A percentile compares a stretch with the other conserved stretches of the same genome.
Evolutionary conservation across 371 early-diverging fungal genomes (phyloP).

Genomic region (Haplosporangium sp.): DNA sequence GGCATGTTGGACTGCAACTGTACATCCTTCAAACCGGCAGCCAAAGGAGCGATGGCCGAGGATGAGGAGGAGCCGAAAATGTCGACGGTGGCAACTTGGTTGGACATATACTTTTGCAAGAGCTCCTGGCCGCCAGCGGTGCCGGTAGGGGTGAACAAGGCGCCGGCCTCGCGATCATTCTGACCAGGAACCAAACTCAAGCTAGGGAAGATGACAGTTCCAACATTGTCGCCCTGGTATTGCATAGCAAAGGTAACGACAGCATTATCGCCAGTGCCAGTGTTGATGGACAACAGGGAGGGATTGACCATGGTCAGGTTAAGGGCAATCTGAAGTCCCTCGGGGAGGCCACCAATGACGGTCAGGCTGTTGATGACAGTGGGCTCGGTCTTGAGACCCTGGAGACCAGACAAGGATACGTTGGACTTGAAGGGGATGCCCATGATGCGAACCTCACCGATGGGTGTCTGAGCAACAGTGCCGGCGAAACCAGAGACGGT

Average conservation of each 20-base stretch:
- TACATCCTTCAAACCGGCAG: conserved; percentile 58
- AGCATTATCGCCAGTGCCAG: conserved; percentile 56
- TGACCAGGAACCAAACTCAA: conserved; percentile 60
- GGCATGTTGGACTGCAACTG: conserved; percentile 61
- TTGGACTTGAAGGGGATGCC: conserved; percentile 67
- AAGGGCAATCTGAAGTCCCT: conserved; percentile 61
- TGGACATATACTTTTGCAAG: conserved; percentile 64
- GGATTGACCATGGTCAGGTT: conserved; percentile 68
- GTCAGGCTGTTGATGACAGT: conserved; percentile 63
- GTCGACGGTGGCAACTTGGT: conserved; percentile 58
- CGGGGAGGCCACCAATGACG: conserved; percentile 65
- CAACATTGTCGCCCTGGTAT: conserved; percentile 58
- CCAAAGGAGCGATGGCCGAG: conserved; percentile 62
- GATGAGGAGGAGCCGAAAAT: conserved; percentile 59
- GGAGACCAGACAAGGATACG: conserved; percentile 65
- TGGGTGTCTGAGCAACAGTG: conserved; percentile 63
- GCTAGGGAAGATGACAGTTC: conserved; percentile 60
- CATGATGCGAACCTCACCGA: conserved; percentile 63
- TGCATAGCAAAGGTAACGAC: conserved; percentile 61
- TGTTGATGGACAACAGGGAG: conserved; percentile 62
- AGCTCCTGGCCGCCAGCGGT: conserved; percentile 59
- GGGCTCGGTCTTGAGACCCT: conserved; percentile 66
- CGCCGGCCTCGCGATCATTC: conserved; percentile 58
- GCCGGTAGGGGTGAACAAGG: conserved; percentile 61
- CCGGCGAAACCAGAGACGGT: conserved; percentile 61